Evolutionary conservation across 148 eudicot species (phyloP), one percentile per base, ranked within the genome.

Genomic region (Camellia granthamiana): DNA sequence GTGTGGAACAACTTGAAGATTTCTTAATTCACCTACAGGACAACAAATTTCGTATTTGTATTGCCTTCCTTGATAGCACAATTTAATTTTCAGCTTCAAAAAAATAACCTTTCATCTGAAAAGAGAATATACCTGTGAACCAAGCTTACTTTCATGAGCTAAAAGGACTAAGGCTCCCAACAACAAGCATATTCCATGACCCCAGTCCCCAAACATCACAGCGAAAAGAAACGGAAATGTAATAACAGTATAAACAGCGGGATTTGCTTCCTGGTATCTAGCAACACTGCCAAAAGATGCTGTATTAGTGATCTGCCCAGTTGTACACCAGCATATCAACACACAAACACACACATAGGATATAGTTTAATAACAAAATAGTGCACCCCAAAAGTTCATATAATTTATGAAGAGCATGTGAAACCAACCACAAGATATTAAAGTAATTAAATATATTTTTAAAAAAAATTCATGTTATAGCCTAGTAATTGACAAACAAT

Each of bases 141-240:
- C 83, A 76, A 85, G 85, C 85, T 88, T 97, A 80, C 86, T 88
- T 89, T 97, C 99, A 62, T 92, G 92, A 76, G 94, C 93, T 80
- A 97, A 87, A 79, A 97, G 96, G 84, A 89, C 83, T 60, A 97
- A 80, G 62, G 99, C 97, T 83, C 93, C 88, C 84, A 97, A 81
- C 72, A 97, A 88, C 81, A 97, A 89, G 87, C 99, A 97, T 80
- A 92, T 89, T 75, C 99, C 99, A 84, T 97, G 99, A 81, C 99
- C 99, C 99, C 99, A 97, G 84, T 97, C 99, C 63, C 99, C 99
- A 86, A 94, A 97, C 99, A 97, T 97, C 88, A 97, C 99, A 10
- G 98, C 99, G 71, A 97, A 97, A 86, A 97, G 93, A 85, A 97
- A 97, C 21, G 99, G 99, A 80, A 97, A 97, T 61, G 99, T 97